Conservation (phyloP, 2,329 filamentous ascomycete genomes). For the Xylariaceae sp. region DNA sequence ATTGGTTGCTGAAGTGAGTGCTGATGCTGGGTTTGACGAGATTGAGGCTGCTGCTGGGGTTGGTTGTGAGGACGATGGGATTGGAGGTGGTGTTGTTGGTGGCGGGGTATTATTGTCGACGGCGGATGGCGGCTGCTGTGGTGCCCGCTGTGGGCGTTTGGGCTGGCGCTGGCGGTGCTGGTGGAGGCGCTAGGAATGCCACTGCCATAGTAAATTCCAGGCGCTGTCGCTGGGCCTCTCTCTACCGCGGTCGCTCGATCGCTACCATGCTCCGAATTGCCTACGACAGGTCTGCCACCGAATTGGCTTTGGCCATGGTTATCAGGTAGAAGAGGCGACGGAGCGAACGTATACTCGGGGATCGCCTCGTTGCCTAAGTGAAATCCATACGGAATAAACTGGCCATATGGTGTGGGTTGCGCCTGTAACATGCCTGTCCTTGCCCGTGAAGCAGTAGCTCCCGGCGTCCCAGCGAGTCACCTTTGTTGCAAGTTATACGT, state of each 20-base stretch:
- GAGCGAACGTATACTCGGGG: conserved; percentile 28
- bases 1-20: background rate
- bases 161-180: conserved; percentile 18
- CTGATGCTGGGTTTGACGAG: conserved; percentile 8
- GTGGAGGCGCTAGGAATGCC: conserved; percentile 15
- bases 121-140: background rate
- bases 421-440: conserved; percentile 48
- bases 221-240: conserved; percentile 20
- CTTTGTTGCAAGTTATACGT: conserved; percentile 6
- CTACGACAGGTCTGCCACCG: conserved; percentile 20
- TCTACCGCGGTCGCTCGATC: conserved; percentile 5
- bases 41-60: conserved; percentile 8
- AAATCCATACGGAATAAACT: conserved; percentile 42
- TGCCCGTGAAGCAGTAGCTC: conserved; percentile 1
- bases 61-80: conserved; percentile 10
- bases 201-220: conserved; percentile 13
- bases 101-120: background rate
- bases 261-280: conserved; percentile 8
- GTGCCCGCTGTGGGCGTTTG: conserved; percentile 11
- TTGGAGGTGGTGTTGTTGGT: conserved; percentile 1
- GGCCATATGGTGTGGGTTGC: conserved; percentile 46
- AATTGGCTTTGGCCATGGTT: conserved; percentile 17
- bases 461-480: conserved; percentile 6
- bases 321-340: conserved; percentile 21
- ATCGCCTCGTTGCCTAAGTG: conserved; percentile 26